Evolutionary conservation across 208 protist genomes (phyloP), one percentile per base, ranked within the genome.

Genomic region (Wallacemonas collosoma): DNA sequence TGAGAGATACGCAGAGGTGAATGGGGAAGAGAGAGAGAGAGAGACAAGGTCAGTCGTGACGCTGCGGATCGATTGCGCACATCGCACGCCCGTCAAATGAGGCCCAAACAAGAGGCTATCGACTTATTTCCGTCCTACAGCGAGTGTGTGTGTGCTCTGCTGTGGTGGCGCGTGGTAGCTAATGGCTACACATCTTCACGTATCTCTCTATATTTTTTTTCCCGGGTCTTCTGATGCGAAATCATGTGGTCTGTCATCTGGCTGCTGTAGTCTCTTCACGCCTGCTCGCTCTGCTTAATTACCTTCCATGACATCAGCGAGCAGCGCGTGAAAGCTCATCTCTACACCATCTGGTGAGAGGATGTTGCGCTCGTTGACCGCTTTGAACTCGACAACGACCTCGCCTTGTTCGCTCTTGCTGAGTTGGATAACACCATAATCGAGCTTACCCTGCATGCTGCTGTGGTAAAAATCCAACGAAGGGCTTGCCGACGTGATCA

Each of bases 371-470:
- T 82, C 87, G 45, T 73, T 81, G 4, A 94, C 81, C n/a, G 71
- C 71, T 56, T 93, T 93, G 50, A 91, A 91, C 54, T 93, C 87
- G 35, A 68, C 82, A 66, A 73, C 76, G 11, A 94, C 88, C 0
- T 50, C 75, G 40, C 88, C 88, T 5, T 80, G 70, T 57, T 94
- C 91, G 41, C 79, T 76, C 76, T 96, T 96, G 47, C 73, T 51
- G 45, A 96, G 50, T 63, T 94, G 86, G 12, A 96, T 83, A 55
- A 96, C 77, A 63, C 91, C 91, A 72, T 94, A 96, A 76, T 96
- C 88, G 44, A 88, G 77, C 55, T 75, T 75, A n/a, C 71, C 54
- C 48, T 58, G 68, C 15, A 73, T 75, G 61, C 51, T 72, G 35
- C 36, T 58, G 45, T 43, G 17, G 56, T 88, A 76, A 53, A 74